Evolutionary conservation across 2,329 filamentous ascomycete species (phyloP).

Genomic region (Xylariaceae sp.): DNA sequence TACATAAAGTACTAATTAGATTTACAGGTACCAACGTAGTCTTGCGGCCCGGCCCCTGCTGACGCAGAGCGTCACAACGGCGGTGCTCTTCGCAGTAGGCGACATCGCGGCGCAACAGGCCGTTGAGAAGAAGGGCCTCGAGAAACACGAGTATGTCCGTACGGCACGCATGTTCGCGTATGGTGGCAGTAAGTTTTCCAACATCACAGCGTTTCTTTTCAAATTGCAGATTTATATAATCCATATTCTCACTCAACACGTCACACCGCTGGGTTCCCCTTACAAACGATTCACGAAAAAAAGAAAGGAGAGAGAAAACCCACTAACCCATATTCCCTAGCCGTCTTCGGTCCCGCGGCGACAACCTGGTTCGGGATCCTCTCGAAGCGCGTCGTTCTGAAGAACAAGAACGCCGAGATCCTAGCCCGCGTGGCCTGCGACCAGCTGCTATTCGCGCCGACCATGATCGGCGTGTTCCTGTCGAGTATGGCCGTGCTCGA

Average conservation of each 20-base stretch:
- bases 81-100: slow-evolving; percentile 86
- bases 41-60: slow-evolving; percentile 78
- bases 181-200: slow-evolving; percentile 60
- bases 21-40: slow-evolving; percentile 75
- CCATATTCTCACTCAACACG: neutral
- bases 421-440: slow-evolving; percentile 74
- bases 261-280: neutral
- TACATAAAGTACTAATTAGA: neutral
- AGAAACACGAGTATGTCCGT: slow-evolving; percentile 69
- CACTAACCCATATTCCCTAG: slow-evolving; percentile 38
- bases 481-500: slow-evolving; percentile 80
- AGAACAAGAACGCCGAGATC: slow-evolving; percentile 64
- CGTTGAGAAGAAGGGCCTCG: slow-evolving; percentile 74
- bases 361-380: slow-evolving; percentile 84
- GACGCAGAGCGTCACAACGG: slow-evolving; percentile 86
- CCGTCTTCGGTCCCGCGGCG: slow-evolving; percentile 80
- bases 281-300: neutral
- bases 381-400: slow-evolving; percentile 61
- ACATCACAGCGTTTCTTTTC: too few species aligned
- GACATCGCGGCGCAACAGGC: slow-evolving; percentile 88
- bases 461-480: slow-evolving; percentile 77
- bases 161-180: slow-evolving; percentile 78
- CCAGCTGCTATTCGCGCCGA: slow-evolving; percentile 79
- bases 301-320: neutral
- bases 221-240: too few species aligned